These are phyloP conservation scores for Plantago ovata DNA, from an alignment of 257 asterid species.

Conservation along the genomic window DNA sequence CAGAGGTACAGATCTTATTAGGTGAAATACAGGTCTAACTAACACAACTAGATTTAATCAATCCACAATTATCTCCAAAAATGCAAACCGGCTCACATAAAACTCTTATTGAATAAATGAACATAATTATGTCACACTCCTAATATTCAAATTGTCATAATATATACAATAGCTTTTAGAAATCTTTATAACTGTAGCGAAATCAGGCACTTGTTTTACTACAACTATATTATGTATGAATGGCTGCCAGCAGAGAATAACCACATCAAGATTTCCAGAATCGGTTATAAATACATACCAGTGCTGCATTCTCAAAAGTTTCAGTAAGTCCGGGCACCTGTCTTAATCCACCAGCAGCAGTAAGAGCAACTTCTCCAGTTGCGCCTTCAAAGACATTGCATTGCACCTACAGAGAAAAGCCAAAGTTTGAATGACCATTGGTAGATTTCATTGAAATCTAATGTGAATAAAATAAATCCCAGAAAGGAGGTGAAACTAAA, in stretches of 20 bases:
- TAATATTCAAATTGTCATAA: too few relatives aligned
- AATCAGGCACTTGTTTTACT: too few relatives aligned
- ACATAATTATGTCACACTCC: too few relatives aligned
- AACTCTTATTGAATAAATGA: too few relatives aligned
- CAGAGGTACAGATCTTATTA: constrained; percentile 1
- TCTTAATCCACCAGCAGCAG: constrained; percentile 91
- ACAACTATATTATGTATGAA: not conserved
- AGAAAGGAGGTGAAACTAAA: not conserved
- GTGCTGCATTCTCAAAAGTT: constrained; percentile 80
- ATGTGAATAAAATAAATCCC: not conserved
- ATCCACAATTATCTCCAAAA: not conserved
- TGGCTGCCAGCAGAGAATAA: too few relatives aligned
- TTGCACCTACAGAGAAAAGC: constrained; percentile 53
- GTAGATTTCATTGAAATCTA: constrained; percentile 2
- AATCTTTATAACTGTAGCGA: too few relatives aligned
- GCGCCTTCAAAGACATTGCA: constrained; percentile 95
- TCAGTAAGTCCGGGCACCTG: constrained; percentile 73
- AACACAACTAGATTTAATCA: not conserved
- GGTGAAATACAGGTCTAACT: not conserved
- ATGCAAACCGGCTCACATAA: too few relatives aligned
- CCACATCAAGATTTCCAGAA: not conserved
- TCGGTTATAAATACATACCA: constrained; percentile 44
- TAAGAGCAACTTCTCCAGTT: constrained; percentile 77
- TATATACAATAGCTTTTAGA: too few relatives aligned
- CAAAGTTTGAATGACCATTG: constrained; percentile 15